Conservation (phyloP, 148 eudicot species). For the Rhododendron simsii region DNA sequence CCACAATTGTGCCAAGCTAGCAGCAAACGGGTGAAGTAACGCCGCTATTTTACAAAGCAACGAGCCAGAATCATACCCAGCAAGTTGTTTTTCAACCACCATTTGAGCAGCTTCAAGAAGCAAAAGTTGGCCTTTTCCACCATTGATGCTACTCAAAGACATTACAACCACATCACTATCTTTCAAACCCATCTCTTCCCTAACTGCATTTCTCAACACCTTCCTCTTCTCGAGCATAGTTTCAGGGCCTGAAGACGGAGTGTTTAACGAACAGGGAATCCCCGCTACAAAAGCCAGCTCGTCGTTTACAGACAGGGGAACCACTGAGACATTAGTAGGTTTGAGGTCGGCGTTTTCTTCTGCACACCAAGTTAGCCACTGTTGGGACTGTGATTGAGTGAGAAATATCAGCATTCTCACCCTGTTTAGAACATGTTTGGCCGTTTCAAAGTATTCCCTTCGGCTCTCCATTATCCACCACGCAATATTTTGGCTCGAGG, state of each 20-base stretch:
- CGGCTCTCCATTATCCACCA: conserved; percentile 99
- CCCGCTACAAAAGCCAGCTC: conserved; percentile 96
- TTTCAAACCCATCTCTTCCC: conserved; percentile 85
- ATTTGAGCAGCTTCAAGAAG: conserved; percentile 77
- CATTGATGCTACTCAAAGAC: conserved; percentile 83
- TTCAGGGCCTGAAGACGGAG: conserved; percentile 66
- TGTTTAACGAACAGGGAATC: conserved; percentile 68
- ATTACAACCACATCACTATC: conserved; percentile 85
- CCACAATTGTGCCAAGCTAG: not conserved
- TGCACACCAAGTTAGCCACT: conserved; percentile 85
- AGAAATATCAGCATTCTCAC: conserved; percentile 86
- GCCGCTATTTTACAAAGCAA: not conserved
- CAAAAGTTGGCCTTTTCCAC: conserved; percentile 88
- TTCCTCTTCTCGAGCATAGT: conserved; percentile 70
- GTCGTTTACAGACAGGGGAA: conserved; percentile 93
- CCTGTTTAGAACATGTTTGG: conserved; percentile 68
- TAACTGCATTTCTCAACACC: conserved; percentile 55
- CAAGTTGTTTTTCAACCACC: conserved; percentile 32
- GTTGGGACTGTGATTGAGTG: conserved; percentile 78
- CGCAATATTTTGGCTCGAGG: conserved; percentile 62
- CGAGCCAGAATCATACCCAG: conserved; percentile 22
- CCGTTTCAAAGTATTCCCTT: conserved; percentile 82
- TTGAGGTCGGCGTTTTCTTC: conserved; percentile 68
- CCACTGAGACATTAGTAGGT: conserved; percentile 42
- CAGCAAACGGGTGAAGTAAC: too few relatives aligned